Conservation (phyloP, 176 grass and related monocot species). For the Saccharum spontaneum region DNA sequence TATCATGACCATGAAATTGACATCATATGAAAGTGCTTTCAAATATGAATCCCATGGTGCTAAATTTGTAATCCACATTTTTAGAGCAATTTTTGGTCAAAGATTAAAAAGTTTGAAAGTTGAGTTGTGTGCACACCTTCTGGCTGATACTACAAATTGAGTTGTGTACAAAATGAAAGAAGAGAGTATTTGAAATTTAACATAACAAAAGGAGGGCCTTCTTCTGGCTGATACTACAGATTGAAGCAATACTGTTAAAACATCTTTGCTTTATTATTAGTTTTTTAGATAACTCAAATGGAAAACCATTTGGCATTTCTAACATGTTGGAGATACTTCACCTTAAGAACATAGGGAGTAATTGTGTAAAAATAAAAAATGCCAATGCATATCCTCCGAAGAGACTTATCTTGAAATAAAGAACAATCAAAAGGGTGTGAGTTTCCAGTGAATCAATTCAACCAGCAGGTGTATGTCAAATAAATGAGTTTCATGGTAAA, state of each 20-base stretch:
- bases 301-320: background rate
- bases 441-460: conserved; percentile 3
- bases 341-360: conserved; percentile 49
- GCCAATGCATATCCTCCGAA: conserved; percentile 46
- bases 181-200: background rate
- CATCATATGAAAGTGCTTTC: too few species aligned
- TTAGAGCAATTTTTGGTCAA: too few species aligned
- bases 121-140: too few species aligned
- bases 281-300: conserved; percentile 18
- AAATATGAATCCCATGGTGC: too few species aligned
- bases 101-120: too few species aligned
- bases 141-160: too few species aligned
- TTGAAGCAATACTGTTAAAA: background rate
- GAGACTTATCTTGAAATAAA: conserved; percentile 30
- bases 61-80: too few species aligned
- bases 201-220: background rate
- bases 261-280: background rate
- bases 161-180: too few species aligned
- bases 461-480: background rate
- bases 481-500: background rate
- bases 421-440: background rate
- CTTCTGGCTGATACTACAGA: background rate
- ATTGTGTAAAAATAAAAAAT: conserved; percentile 38
- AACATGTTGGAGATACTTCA: background rate
- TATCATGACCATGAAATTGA: too few species aligned